Evolutionary conservation across 2,329 filamentous ascomycete species (phyloP).

Genomic region (Aspergillus ochraceus): DNA sequence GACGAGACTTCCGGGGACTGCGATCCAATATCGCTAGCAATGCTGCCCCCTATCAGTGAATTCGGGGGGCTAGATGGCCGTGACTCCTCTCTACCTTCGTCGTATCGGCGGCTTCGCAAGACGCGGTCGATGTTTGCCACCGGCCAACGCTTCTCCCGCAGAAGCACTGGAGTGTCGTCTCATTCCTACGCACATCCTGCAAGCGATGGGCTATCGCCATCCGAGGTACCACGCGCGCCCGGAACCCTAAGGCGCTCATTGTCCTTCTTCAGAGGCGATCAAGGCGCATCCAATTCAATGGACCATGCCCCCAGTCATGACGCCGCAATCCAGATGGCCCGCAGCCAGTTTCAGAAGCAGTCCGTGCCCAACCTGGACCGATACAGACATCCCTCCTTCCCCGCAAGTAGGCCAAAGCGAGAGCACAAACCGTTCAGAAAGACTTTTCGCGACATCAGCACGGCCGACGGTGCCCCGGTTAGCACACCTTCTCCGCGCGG

Average conservation of each 20-base stretch:
- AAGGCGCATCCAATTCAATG: conserved; percentile 17
- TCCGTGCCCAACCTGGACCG: conserved; percentile 18
- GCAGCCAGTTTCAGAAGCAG: conserved; percentile 38
- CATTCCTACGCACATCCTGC: conserved; percentile 9
- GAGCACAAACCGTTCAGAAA: conserved; percentile 40
- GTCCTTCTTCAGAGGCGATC: conserved; percentile 41
- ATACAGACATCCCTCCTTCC: conserved; percentile 25
- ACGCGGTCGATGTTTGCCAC: conserved; percentile 51
- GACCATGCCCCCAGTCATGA: conserved; percentile 35
- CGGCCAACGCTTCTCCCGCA: conserved; percentile 30
- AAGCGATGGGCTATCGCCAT: not conserved
- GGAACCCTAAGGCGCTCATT: conserved; percentile 41
- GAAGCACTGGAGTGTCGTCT: conserved; percentile 15
- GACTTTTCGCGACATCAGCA: conserved; percentile 33
- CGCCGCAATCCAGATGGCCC: conserved; percentile 42
- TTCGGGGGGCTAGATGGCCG: conserved; percentile 35
- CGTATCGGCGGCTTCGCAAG: conserved; percentile 48
- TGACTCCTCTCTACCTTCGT: conserved; percentile 45
- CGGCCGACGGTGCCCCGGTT: conserved; percentile 16
- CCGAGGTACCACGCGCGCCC: conserved; percentile 14
- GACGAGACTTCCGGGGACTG: not conserved
- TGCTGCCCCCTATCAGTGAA: conserved; percentile 31
- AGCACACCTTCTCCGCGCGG: conserved; percentile 8
- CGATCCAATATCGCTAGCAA: conserved; percentile 17
- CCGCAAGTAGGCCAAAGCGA: conserved; percentile 22